Base-by-base conservation (phyloP, 257 asterid species). In the Knoxia roxburghii region DNA sequence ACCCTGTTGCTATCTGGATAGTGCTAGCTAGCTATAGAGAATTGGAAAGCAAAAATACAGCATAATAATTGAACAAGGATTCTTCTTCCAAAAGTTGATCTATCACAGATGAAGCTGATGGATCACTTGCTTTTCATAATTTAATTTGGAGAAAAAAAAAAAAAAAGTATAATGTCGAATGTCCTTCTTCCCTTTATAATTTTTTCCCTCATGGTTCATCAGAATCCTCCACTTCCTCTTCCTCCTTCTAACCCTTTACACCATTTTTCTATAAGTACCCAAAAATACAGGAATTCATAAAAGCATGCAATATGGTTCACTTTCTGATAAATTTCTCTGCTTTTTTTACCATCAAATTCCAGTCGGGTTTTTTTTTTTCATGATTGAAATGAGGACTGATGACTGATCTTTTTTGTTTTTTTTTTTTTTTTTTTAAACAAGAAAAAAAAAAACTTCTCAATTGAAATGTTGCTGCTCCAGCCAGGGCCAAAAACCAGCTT, bases 401-500 rank as follows among this genome's bases (percentile, higher is more conserved):
- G 41, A 37, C 41, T 9, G n/a, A 37, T 37, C 6, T 37, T 37
- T 37, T 37, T 37, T 37, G 4, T 37, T 37, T 37, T 37, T 37
- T 37, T 37, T 37, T 3, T 9, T 37, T 3, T 4, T 37, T 3
- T 4, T 37, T 37, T 4, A 3, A 37, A 9, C 9, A 37, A 37
- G 9, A 3, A 37, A 9, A 3, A 37, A 4, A 3, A 37, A 9
- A 3, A 4, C 41, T 75, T 67, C 6, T 73, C 41, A 92, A 73
- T 84, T 83, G 87, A 88, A 89, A 72, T 90, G 85, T 6, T 84
- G 95, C 39, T 85, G 88, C 66, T 93, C 99, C 61, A 93, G 82
- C 99, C 99, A 93, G 6, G 99, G 95, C 99, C 99, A 93, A 81
- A 88, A 87, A 62, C 88, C 95, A 6, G 92, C 77, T 70, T 93